Conservation (phyloP, 805 yeast species). For the Candida railenensis region DNA sequence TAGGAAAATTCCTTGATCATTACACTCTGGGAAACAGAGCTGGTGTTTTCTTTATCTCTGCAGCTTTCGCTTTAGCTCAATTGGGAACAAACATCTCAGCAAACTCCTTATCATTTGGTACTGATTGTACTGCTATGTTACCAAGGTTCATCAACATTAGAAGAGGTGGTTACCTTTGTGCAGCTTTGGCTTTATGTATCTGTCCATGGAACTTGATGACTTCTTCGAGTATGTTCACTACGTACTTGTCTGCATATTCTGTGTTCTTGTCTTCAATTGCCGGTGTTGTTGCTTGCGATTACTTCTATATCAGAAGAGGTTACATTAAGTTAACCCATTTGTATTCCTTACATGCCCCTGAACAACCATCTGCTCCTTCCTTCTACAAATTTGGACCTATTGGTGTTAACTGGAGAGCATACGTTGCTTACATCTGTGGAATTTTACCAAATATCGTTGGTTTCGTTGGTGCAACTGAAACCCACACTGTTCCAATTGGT, state of each 20-base stretch:
- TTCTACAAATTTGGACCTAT: constrained; percentile 58
- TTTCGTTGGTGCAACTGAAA: constrained; percentile 78
- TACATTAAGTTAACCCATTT: constrained; percentile 61
- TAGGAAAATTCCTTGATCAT: constrained; percentile 55
- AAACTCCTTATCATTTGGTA: constrained; percentile 69
- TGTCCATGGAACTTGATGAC: constrained; percentile 83
- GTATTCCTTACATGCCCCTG: constrained; percentile 47
- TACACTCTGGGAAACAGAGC: constrained; percentile 40
- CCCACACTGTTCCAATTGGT: constrained; percentile 69
- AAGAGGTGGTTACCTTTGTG: constrained; percentile 80
- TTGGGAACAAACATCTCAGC: constrained; percentile 76
- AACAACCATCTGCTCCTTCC: constrained; percentile 23
- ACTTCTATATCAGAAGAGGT: constrained; percentile 68
- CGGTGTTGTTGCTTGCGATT: constrained; percentile 59
- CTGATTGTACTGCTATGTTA: constrained; percentile 65
- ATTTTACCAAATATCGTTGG: constrained; percentile 84
- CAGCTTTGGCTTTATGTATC: constrained; percentile 63
- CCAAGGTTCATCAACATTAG: constrained; percentile 70
- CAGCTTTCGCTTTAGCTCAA: constrained; percentile 73
- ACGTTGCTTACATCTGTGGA: constrained; percentile 75
- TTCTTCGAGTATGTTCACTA: constrained; percentile 70
- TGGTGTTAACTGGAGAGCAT: constrained; percentile 85
- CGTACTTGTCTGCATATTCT: constrained; percentile 77
- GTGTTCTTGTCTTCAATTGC: constrained; percentile 83
- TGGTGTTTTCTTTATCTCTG: constrained; percentile 55